These are phyloP conservation scores for Rhododendron griersonianum DNA, from an alignment of 148 eudicot species.

Conservation along the genomic window DNA sequence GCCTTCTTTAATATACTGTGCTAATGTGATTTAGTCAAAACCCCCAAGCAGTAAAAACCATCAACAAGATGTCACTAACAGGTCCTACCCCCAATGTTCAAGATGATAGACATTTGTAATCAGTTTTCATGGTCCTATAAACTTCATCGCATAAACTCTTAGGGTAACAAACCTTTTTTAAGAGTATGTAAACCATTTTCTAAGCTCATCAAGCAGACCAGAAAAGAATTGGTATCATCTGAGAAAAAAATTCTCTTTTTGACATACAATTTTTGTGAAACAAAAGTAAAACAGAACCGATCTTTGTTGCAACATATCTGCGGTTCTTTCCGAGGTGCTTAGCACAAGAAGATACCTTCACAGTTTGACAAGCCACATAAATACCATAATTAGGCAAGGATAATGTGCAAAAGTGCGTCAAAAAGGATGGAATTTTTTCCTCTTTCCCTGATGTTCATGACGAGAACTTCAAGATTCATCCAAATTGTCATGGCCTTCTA, in stretches of 20 bases:
- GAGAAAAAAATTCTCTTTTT: not conserved
- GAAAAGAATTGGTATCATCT: not conserved
- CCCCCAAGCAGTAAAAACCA: not conserved
- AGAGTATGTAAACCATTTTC: not conserved
- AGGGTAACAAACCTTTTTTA: not conserved
- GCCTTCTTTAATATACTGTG: not conserved
- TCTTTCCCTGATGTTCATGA: not conserved
- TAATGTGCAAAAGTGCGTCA: not conserved
- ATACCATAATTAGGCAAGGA: not conserved
- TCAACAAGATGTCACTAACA: not conserved
- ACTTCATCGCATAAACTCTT: not conserved
- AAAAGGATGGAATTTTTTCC: not conserved
- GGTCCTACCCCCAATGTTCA: not conserved
- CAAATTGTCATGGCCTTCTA: not conserved
- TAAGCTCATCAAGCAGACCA: not conserved
- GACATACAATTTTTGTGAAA: not conserved
- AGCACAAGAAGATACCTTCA: not conserved
- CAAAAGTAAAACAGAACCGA: not conserved
- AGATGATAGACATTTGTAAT: not conserved
- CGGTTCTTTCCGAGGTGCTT: not conserved
- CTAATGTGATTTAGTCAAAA: not conserved
- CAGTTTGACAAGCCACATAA: not conserved
- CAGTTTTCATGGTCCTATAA: not conserved
- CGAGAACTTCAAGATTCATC: not conserved
- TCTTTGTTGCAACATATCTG: not conserved